Evolutionary conservation across 2,329 filamentous ascomycete genomes (phyloP).

Genomic region (Neurospora crassa): DNA sequence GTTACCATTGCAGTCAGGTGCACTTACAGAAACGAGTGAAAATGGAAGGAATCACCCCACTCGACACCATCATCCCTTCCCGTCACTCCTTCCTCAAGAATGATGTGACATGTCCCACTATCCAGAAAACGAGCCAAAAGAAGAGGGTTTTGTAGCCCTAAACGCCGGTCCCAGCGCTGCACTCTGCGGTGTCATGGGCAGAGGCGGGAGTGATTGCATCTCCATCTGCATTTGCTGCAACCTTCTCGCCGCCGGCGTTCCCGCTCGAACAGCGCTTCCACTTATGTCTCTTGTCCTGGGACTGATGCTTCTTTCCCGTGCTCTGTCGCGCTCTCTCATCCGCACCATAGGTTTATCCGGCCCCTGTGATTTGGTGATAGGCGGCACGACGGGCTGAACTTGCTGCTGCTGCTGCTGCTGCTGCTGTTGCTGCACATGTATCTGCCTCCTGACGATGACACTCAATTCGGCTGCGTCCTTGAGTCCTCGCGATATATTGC

Average conservation of each 20-base stretch:
- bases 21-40: too few species aligned
- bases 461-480: constrained; percentile 74
- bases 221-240: background rate
- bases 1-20: too few species aligned
- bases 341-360: background rate
- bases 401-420: background rate
- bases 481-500: constrained; percentile 70
- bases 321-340: background rate
- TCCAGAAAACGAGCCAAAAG: constrained; percentile 24
- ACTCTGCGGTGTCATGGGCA: constrained; percentile 79
- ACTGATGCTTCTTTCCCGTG: background rate
- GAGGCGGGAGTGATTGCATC: constrained; percentile 7
- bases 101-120: constrained; percentile 17
- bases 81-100: background rate
- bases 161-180: constrained; percentile 81
- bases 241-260: background rate
- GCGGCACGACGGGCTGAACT: background rate
- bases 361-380: background rate
- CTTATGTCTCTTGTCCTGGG: background rate
- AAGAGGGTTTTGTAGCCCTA: constrained; percentile 25
- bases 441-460: constrained; percentile 23
- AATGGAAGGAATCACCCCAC: too few species aligned
- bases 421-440: background rate
- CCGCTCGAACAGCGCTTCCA: background rate
- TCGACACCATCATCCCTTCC: too few species aligned